phyloP scores from a whole-genome alignment of 2,329 filamentous ascomycete species.

The Sphaerulina populicola region DNA sequence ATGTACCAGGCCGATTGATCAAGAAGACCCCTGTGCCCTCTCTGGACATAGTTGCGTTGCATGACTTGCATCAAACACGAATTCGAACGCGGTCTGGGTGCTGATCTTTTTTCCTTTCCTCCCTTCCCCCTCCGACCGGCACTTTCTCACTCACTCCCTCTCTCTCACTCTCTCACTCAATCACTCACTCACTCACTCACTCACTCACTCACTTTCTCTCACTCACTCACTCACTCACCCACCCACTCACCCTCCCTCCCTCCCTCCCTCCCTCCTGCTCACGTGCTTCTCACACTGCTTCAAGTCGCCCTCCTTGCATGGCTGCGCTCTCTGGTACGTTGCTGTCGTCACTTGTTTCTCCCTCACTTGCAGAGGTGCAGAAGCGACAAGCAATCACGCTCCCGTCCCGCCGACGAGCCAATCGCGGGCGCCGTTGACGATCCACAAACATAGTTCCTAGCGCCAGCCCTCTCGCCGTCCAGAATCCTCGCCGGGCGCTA shows the following conservation, averaged over 20 bases:
- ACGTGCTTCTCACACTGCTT: not conserved
- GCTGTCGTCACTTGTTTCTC: slow-evolving; percentile 2
- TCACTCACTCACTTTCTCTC: not conserved
- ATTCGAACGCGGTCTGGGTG: not conserved
- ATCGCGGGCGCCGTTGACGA: not conserved
- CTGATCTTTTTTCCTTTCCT: not conserved
- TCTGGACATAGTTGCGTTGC: not conserved
- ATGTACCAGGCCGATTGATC: not conserved
- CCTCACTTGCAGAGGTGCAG: not conserved
- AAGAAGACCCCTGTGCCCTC: not conserved
- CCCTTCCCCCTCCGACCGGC: not conserved
- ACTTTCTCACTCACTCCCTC: not conserved
- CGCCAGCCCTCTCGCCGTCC: not conserved
- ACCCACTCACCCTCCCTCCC: not conserved
- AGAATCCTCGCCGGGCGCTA: not conserved
- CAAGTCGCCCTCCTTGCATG: not conserved
- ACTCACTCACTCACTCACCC: not conserved
- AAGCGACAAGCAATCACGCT: not conserved
- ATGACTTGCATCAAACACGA: not conserved
- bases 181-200: no score
- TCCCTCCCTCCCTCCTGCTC: not conserved
- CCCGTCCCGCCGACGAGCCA: not conserved
- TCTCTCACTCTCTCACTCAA: no score
- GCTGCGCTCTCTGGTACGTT: not conserved
- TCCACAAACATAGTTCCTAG: not conserved